These are phyloP conservation scores for Phialophora expanda DNA, from an alignment of 2,329 filamentous ascomycete genomes.

Conservation along the genomic window DNA sequence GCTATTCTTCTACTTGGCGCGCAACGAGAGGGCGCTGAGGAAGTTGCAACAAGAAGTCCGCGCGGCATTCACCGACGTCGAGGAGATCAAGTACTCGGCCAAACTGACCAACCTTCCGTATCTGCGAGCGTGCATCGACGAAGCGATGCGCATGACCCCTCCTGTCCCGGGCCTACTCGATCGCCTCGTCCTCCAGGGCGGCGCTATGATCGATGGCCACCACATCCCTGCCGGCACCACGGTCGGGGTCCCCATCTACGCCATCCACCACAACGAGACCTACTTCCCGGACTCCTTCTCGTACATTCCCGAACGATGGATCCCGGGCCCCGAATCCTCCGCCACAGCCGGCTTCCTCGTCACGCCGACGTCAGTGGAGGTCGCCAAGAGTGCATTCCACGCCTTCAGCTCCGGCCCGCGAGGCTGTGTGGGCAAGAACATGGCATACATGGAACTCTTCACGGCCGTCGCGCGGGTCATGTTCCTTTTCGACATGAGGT, in stretches of 20 bases:
- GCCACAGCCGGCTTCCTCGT: slow-evolving; percentile 14
- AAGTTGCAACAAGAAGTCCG: slow-evolving; percentile 46
- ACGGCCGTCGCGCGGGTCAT: slow-evolving; percentile 24
- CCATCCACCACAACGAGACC: slow-evolving; percentile 44
- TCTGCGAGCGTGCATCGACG: slow-evolving; percentile 52
- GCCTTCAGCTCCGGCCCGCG: slow-evolving; percentile 46
- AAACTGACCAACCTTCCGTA: slow-evolving; percentile 47
- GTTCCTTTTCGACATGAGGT: slow-evolving; percentile 30
- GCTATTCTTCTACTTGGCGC: slow-evolving; percentile 49
- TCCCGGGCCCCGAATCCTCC: slow-evolving; percentile 31
- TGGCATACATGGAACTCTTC: slow-evolving; percentile 43
- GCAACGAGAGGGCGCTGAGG: slow-evolving; percentile 42
- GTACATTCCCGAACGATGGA: slow-evolving; percentile 48
- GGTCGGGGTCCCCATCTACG: slow-evolving; percentile 45
- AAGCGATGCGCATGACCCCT: slow-evolving; percentile 45
- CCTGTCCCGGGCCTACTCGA: slow-evolving; percentile 41
- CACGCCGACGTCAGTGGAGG: slow-evolving; percentile 24
- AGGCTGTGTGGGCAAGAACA: slow-evolving; percentile 42
- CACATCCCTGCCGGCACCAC: slow-evolving; percentile 43
- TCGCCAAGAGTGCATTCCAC: slow-evolving; percentile 38
- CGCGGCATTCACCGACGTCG: slow-evolving; percentile 43
- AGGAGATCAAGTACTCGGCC: slow-evolving; percentile 46
- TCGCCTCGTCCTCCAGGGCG: slow-evolving; percentile 43
- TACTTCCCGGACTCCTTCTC: slow-evolving; percentile 44
- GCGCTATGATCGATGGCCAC: slow-evolving; percentile 44